Evolutionary conservation across 2,329 filamentous ascomycete genomes (phyloP).

Genomic region (Aureobasidium pullulans): DNA sequence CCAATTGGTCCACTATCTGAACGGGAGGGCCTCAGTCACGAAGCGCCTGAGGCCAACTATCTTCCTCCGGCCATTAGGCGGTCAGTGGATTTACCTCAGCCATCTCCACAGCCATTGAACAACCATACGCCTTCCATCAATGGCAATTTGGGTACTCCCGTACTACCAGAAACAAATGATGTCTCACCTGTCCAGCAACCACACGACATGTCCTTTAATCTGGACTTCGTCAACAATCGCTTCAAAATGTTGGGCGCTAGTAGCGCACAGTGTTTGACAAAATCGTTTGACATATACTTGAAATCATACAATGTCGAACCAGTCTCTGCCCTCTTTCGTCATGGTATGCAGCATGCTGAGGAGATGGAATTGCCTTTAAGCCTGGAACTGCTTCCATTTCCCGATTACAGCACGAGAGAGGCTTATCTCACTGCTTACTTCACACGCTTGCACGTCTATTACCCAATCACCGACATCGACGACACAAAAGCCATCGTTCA

Average conservation of each 20-base stretch:
- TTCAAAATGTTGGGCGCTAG: conserved; percentile 11
- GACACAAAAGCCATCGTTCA: conserved; percentile 8
- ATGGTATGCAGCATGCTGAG: conserved; percentile 8
- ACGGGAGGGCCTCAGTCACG: neutral
- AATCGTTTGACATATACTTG: conserved; percentile 6
- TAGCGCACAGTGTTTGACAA: conserved; percentile 8
- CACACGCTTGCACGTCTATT: conserved; percentile 5
- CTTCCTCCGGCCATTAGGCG: neutral
- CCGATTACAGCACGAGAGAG: neutral
- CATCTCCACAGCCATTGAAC: neutral
- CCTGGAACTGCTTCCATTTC: neutral
- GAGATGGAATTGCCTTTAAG: conserved; percentile 6
- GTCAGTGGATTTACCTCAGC: neutral
- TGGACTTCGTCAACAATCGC: conserved; percentile 10
- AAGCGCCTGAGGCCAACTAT: neutral
- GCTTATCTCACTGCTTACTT: conserved; percentile 3
- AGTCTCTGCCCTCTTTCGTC: neutral
- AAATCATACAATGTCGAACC: conserved; percentile 1
- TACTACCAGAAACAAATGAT: neutral
- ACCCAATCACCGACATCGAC: conserved; percentile 1
- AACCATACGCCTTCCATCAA: neutral
- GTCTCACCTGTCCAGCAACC: conserved; percentile 4
- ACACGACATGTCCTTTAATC: conserved; percentile 9
- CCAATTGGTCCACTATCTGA: neutral
- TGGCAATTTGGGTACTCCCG: neutral